Evolutionary conservation across 192 early-diverging fungal species (phyloP), one percentile per base, ranked within the genome.

Genomic region (Gonapodya sp.): DNA sequence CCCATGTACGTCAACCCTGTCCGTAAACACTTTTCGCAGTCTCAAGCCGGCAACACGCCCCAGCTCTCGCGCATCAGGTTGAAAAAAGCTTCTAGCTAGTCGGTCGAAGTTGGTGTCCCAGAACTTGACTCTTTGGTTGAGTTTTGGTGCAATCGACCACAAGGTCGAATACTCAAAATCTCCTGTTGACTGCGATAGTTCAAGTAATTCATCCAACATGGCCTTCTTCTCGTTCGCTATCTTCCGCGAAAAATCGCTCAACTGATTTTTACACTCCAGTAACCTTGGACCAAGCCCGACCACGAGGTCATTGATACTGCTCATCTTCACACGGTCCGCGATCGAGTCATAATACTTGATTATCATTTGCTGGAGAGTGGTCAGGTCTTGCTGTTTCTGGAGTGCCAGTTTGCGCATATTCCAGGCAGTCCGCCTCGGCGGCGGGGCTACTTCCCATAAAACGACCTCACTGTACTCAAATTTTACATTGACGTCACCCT

Each of bases 81-180:
- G 93, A 80, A 97, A 90, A 83, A 93, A 96, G 1, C 88, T 88
- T 36, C 93, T 84, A 0, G 91, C 93, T 36, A 99, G 90, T 74
- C 93, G 89, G 1, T 87, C 87, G 81, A 97, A 97, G 32, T 95
- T 94, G 79, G 88, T 80, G 79, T 98, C 94, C 96, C 96, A 99
- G 64, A 87, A 85, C 0, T 87, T 83, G 0, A 96, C 93, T 36
- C 94, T 94, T 73, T 92, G 91, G 81, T 94, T 92, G 33, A 99
- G 80, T 14, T 87, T 89, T 79, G 91, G 90, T 2, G 75, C 75
- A 34, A 18, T 94, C 87, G 8, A 95, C 94, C 34, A 89, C 87
- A 79, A 94, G 96, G 33, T 64, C 46, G 24, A 64, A 24, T 64
- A 64, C 8, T 64, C 46, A 64, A 16, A 64, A 64, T 64, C 46